phyloP scores from a whole-genome alignment of 1,284 basidiomycete genomes.

The Boletus sp. region DNA sequence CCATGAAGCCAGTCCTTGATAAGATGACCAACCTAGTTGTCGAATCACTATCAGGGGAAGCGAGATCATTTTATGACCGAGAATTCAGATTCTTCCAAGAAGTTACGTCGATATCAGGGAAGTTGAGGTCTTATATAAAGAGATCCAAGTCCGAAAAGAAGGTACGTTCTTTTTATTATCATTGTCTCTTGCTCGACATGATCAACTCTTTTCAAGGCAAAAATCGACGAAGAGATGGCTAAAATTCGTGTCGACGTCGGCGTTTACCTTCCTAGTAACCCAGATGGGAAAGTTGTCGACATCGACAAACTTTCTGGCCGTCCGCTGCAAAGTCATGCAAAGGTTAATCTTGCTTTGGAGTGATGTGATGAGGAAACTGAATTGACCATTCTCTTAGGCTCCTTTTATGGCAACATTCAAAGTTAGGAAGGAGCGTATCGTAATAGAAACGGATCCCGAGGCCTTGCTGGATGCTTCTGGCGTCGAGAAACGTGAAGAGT shows the following conservation, averaged over 20 bases:
- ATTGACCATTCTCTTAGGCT: slow-evolving; percentile 52
- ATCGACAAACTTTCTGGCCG: slow-evolving; percentile 96
- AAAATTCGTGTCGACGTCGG: slow-evolving; percentile 91
- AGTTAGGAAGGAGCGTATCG: slow-evolving; percentile 78
- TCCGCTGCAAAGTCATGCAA: slow-evolving; percentile 95
- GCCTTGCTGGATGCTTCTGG: slow-evolving; percentile 59
- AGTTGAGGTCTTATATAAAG: slow-evolving; percentile 96
- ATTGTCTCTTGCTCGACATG: not conserved
- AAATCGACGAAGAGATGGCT: slow-evolving; percentile 99
- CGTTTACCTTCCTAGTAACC: slow-evolving; percentile 96
- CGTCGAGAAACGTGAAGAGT: slow-evolving; percentile 58
- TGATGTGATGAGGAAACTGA: not conserved
- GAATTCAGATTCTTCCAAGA: slow-evolving; percentile 97
- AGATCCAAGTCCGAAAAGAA: slow-evolving; percentile 97
- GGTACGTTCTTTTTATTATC: slow-evolving; percentile 39
- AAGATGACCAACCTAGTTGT: slow-evolving; percentile 83
- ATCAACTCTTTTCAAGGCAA: slow-evolving; percentile 55
- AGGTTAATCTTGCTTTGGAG: slow-evolving; percentile 47
- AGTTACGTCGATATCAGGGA: slow-evolving; percentile 97
- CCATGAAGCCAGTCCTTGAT: slow-evolving; percentile 94
- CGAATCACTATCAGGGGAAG: slow-evolving; percentile 84
- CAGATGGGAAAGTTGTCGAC: slow-evolving; percentile 93
- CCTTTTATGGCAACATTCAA: slow-evolving; percentile 99
- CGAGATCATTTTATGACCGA: slow-evolving; percentile 86
- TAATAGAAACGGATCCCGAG: slow-evolving; percentile 63